A percentile compares a stretch with the other conserved stretches of the same genome.
phyloP scores from a whole-genome alignment of 2,329 filamentous ascomycete species.

The Exophiala aquamarina region DNA sequence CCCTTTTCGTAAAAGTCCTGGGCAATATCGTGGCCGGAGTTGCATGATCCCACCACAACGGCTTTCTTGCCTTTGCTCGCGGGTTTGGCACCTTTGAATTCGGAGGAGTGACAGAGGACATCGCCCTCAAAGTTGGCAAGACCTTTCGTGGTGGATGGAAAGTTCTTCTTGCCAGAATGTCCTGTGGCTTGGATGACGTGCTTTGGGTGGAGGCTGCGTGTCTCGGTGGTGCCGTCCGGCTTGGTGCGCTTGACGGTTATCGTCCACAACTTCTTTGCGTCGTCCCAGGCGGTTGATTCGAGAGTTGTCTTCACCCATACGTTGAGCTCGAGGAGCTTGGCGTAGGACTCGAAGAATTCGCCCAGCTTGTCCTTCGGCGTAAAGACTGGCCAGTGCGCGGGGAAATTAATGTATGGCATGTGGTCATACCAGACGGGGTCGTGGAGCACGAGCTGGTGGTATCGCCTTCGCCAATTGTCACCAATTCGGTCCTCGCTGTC shows the following conservation, averaged over 20 bases:
- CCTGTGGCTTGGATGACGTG: slow-evolving; percentile 69
- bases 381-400: slow-evolving; percentile 65
- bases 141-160: slow-evolving; percentile 46
- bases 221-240: slow-evolving; percentile 42
- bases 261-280: slow-evolving; percentile 54
- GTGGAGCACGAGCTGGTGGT: slow-evolving; percentile 66
- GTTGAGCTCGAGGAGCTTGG: slow-evolving; percentile 64
- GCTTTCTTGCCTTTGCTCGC: slow-evolving; percentile 57
- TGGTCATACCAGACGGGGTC: slow-evolving; percentile 61
- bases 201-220: slow-evolving; percentile 58
- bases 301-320: slow-evolving; percentile 62
- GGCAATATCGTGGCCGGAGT: slow-evolving; percentile 59
- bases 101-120: slow-evolving; percentile 61
- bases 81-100: slow-evolving; percentile 55
- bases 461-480: slow-evolving; percentile 65
- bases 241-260: slow-evolving; percentile 49
- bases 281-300: slow-evolving; percentile 51
- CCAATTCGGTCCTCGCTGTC: slow-evolving; percentile 60
- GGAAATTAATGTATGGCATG: slow-evolving; percentile 66
- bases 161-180: slow-evolving; percentile 64
- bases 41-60: slow-evolving; percentile 67
- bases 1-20: slow-evolving; percentile 68
- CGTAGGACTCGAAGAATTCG: slow-evolving; percentile 68
- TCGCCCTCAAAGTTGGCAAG: slow-evolving; percentile 59
- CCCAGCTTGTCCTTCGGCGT: slow-evolving; percentile 71